A percentile compares a stretch with the other conserved stretches of the same genome.
Conservation (phyloP, 2,329 filamentous ascomycete genomes). For the Pseudopyricularia javanii region DNA sequence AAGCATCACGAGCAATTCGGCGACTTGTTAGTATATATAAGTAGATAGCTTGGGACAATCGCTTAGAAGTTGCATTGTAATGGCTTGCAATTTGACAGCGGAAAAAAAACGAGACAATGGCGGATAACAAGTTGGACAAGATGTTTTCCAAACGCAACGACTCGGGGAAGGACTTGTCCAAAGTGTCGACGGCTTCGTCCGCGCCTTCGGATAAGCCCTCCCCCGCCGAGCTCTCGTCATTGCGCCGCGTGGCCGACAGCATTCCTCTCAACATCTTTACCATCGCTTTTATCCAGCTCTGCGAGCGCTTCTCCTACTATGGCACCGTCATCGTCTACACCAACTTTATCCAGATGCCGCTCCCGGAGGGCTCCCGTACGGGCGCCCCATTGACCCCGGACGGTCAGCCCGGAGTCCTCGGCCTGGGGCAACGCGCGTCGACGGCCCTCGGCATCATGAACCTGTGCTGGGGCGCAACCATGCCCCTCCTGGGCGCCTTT, state of each 20-base stretch:
- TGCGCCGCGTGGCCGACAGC: slow-evolving; percentile 41
- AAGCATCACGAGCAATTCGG: no score
- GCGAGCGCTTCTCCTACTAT: slow-evolving; percentile 64
- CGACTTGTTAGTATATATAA: no score
- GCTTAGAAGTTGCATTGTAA: no score
- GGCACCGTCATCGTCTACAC: slow-evolving; percentile 48
- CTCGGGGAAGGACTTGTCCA: no score
- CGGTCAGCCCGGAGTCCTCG: slow-evolving; percentile 39
- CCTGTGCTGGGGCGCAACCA: slow-evolving; percentile 35
- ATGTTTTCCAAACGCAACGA: no score
- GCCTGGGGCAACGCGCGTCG: slow-evolving; percentile 26
- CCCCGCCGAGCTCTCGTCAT: slow-evolving; percentile 35
- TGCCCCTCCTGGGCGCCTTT: slow-evolving; percentile 22
- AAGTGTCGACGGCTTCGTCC: neutral
- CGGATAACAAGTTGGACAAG: no score
- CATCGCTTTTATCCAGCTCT: slow-evolving; percentile 56
- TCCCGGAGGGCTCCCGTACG: slow-evolving; percentile 40
- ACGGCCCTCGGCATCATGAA: slow-evolving; percentile 25
- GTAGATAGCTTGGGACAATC: no score
- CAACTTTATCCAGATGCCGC: slow-evolving; percentile 50
- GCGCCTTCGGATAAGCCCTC: slow-evolving; percentile 22
- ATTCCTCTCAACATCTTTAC: slow-evolving; percentile 49
- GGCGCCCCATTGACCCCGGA: slow-evolving; percentile 28
- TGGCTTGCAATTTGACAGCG: no score
- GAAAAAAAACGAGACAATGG: no score